Base-by-base conservation (phyloP, 1,284 basidiomycete genomes). In the Rhodofomes roseus region DNA sequence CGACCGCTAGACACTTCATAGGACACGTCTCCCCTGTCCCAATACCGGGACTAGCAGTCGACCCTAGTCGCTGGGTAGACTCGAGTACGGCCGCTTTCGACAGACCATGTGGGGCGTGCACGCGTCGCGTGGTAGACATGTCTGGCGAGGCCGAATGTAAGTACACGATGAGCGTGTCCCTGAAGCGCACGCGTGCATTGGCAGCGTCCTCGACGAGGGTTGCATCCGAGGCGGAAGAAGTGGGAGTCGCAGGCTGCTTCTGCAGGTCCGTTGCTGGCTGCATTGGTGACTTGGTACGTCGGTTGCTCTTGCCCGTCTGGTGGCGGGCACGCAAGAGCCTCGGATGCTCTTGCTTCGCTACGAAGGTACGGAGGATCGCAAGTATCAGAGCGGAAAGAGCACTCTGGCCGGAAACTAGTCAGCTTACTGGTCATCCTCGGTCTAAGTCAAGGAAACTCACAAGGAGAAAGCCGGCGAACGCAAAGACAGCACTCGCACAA, bases 401-500 rank as follows among this genome's bases (percentile, higher is more conserved):
- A n/a, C 46, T 48, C 46, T 48, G 46, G 16, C 16, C 31, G 18
- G 9, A 11, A 16, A 14, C 27, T 48, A 16, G 34, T 48, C 14
- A 29, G 46, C 12, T 48, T 5, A n/a, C n/a, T n/a, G n/a, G 5
- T 25, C 4, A 2, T 27, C 12, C 1, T 3, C 9, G 29, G 6
- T n/a, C 2, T 34, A 31, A 29, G 8, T 31, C 40, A 3, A 27
- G 5, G 4, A 12, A 4, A 56, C 55, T 44, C n/a, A 56, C 55
- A 25, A 56, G 34, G 16, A 56, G 41, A 44, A 41, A 31, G 4
- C 55, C 55, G 40, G 41, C 29, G 4, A 46, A 31, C 12, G 55
- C 55, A 8, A 46, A 46, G 11, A 31, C 16, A 4, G 57, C 44
- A 36, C 65, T 62, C 36, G 63, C 65, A 16, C 54, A 55, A 6